Evolutionary conservation across 768 basidiomycete species (phyloP).

Genomic region (Boletus huronensis): DNA sequence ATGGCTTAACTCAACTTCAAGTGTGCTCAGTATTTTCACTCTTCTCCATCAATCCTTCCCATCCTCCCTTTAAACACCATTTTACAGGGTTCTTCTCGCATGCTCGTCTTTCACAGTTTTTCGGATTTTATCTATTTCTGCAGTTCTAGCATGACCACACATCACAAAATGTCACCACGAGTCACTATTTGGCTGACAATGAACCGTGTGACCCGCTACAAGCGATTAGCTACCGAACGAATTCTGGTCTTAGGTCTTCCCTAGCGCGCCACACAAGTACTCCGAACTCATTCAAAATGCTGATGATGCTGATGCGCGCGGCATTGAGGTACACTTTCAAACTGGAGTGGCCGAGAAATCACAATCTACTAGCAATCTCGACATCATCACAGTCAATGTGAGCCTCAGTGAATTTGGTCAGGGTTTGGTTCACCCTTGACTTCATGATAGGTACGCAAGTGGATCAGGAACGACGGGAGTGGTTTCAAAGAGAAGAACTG

Average conservation of each 20-base stretch:
- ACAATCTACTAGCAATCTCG: background rate
- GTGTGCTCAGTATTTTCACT: too few relatives aligned
- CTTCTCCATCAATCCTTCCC: too few relatives aligned
- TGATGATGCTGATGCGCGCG: background rate
- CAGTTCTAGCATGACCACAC: too few relatives aligned
- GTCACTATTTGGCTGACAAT: too few relatives aligned
- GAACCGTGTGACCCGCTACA: too few relatives aligned
- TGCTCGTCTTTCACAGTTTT: too few relatives aligned
- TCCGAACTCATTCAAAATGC: background rate
- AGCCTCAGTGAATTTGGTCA: background rate
- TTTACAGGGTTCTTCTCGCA: too few relatives aligned
- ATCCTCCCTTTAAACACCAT: too few relatives aligned
- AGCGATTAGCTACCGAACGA: too few relatives aligned
- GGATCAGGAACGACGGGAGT: conserved; percentile 11
- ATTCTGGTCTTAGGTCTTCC: background rate
- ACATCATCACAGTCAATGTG: background rate
- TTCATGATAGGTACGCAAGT: conserved; percentile 2
- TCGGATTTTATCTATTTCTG: too few relatives aligned
- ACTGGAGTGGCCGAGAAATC: background rate
- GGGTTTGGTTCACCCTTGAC: background rate
- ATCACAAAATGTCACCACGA: too few relatives aligned
- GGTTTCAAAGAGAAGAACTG: conserved; percentile 3
- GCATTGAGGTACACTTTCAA: background rate
- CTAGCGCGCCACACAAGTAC: background rate
- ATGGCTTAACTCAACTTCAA: too few relatives aligned